These are phyloP conservation scores for Cadophora sp. DNA, from an alignment of 2,329 filamentous ascomycete species.

Conservation along the genomic window DNA sequence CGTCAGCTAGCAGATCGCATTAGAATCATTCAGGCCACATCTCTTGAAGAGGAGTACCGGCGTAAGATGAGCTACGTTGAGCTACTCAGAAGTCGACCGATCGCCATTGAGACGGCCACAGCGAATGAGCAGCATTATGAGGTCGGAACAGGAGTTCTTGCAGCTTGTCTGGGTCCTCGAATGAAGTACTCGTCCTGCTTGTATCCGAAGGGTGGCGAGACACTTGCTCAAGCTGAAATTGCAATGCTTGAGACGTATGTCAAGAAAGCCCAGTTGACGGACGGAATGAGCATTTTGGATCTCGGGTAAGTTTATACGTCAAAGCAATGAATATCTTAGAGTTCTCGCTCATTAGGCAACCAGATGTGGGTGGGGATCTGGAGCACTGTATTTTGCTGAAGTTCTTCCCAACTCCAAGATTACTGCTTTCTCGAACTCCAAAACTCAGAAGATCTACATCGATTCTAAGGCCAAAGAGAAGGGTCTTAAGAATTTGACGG, in stretches of 20 bases:
- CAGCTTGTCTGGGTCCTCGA: constrained; percentile 66
- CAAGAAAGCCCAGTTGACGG: constrained; percentile 55
- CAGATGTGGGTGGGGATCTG: constrained; percentile 74
- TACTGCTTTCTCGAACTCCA: constrained; percentile 73
- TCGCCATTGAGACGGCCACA: constrained; percentile 70
- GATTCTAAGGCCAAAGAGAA: constrained; percentile 62
- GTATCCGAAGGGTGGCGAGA: constrained; percentile 67
- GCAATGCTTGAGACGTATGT: constrained; percentile 71
- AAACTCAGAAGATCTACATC: constrained; percentile 72
- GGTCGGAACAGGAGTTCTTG: constrained; percentile 69
- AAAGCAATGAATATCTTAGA: neutral
- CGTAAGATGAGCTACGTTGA: constrained; percentile 70
- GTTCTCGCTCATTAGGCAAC: neutral
- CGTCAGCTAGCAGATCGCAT: constrained; percentile 69
- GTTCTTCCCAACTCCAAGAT: constrained; percentile 65
- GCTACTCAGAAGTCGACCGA: constrained; percentile 63
- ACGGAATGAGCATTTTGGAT: constrained; percentile 45
- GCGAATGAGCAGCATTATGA: constrained; percentile 78
- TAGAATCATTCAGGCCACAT: constrained; percentile 58
- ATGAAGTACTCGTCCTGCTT: constrained; percentile 78
- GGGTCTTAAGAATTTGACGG: constrained; percentile 63
- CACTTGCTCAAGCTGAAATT: constrained; percentile 69
- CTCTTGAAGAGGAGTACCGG: constrained; percentile 58
- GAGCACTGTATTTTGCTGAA: constrained; percentile 69
- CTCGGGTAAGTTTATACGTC: constrained; percentile 30